Base-by-base conservation (phyloP, 768 basidiomycete species). In the Lactarius hatsudake region DNA sequence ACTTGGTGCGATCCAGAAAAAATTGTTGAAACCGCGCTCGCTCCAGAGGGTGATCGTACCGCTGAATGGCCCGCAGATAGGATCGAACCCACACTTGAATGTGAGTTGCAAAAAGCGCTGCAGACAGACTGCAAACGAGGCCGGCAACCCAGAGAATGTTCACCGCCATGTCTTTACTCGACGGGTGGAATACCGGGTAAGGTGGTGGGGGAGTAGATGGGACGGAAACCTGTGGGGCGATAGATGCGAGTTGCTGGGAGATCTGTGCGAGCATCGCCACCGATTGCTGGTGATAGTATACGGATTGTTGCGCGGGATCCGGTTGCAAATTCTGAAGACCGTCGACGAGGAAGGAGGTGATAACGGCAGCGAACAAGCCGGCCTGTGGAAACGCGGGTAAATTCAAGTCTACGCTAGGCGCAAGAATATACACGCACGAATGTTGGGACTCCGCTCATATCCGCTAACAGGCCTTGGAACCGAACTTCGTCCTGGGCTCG, bases 321-420 rank as follows among this genome's bases (percentile, higher is more conserved):
- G 30, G 38, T 56, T 38, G 10, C 15, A 66, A 12, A 23, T 59
- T 10, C 15, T 43, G 28, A 6, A 23, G n/a, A 10, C 55, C 56
- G 7, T 34, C 23, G 17, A 61, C 5, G 23, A 61, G 20, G 26
- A 66, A 66, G 2, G 60, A 30, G 0, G 65, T 48, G 26, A 66
- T 32, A n/a, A 45, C 54, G 9, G 43, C 60, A 13, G 65, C 56
- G 17, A 66, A 66, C 53, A 66, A 32, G 8, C 60, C 65, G 6
- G 65, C 42, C 65, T 66, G 38, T 5, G 36, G 57, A 23, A 23
- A 48, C 12, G 18, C 8, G 7, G 9, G 1, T 32, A 3, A 23
- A 23, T 23, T 48, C 45, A 9, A 13, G 4, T 48, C 9, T 48
- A 23, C 10, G 3, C 0, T 13, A 12, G 5, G 12, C 0, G 10